Evolutionary conservation across 2,329 filamentous ascomycete species (phyloP).

Genomic region (Helminthosporium solani): DNA sequence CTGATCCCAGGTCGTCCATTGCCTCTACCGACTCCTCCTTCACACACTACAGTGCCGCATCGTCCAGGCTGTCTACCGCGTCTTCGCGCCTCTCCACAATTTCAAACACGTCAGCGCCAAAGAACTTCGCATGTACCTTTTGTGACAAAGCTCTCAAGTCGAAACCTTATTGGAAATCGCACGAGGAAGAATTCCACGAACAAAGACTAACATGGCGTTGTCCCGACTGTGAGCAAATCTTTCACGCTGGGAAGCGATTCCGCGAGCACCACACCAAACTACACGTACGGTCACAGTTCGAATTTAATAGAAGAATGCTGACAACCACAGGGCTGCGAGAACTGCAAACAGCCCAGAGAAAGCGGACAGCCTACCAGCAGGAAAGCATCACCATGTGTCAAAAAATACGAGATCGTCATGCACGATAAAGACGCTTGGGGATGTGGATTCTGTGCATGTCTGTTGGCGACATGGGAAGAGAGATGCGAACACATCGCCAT

Average conservation of each 20-base stretch:
- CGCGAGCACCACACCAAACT: conserved; percentile 68
- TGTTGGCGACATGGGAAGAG: conserved; percentile 64
- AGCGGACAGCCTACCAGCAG: conserved; percentile 54
- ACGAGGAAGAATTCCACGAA: conserved; percentile 70
- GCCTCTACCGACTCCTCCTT: conserved; percentile 42
- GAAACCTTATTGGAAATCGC: conserved; percentile 69
- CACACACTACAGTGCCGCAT: conserved; percentile 40
- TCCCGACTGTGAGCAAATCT: conserved; percentile 67
- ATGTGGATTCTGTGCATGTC: conserved; percentile 66
- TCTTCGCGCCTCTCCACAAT: conserved; percentile 41
- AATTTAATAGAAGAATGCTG: conserved; percentile 8
- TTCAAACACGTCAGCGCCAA: conserved; percentile 36
- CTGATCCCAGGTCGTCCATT: conserved; percentile 40
- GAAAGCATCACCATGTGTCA: conserved; percentile 47
- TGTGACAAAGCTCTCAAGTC: conserved; percentile 66
- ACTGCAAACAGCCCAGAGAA: conserved; percentile 65
- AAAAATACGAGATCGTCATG: conserved; percentile 47
- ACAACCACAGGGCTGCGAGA: conserved; percentile 54
- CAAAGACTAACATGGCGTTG: conserved; percentile 68
- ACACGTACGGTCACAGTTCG: conserved; percentile 50
- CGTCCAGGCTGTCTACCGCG: conserved; percentile 39
- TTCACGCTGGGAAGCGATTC: conserved; percentile 68
- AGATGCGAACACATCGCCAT: conserved; percentile 67
- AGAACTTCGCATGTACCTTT: conserved; percentile 48
- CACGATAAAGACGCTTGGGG: conserved; percentile 67